Percentiles rank a stretch among this genome's conserved stretches.
Evolutionary conservation across 441 rosid species (phyloP).

Genomic region (Breynia disticha): DNA sequence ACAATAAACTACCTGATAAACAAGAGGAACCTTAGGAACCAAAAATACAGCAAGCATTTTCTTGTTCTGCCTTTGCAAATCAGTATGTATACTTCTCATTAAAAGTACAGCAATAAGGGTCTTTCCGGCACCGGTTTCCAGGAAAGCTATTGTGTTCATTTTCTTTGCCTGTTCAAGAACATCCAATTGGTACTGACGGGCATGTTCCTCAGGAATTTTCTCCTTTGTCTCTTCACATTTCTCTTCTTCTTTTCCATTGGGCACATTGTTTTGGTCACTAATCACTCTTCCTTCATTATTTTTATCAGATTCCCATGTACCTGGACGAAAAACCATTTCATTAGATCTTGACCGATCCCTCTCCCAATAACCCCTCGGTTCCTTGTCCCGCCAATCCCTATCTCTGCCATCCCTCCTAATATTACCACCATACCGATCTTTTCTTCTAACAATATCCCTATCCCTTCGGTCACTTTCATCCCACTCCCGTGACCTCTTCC

Average conservation of each 20-base stretch:
- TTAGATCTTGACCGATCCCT: slow-evolving; percentile 70
- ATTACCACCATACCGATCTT: slow-evolving; percentile 35
- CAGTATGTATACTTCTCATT: slow-evolving; percentile 60
- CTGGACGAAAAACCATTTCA: slow-evolving; percentile 65
- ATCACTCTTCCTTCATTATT: slow-evolving; percentile 40
- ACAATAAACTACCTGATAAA: slow-evolving; percentile 68
- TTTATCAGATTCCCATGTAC: slow-evolving; percentile 80
- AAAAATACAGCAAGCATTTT: slow-evolving; percentile 91
- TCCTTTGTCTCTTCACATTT: slow-evolving; percentile 58
- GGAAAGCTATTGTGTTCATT: slow-evolving; percentile 91
- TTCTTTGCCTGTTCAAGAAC: slow-evolving; percentile 96
- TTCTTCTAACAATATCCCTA: slow-evolving; percentile 50
- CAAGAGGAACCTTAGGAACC: slow-evolving; percentile 98
- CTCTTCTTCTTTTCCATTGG: slow-evolving; percentile 39
- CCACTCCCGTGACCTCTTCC: slow-evolving; percentile 62
- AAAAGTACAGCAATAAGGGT: slow-evolving; percentile 92
- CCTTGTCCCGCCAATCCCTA: slow-evolving; percentile 61
- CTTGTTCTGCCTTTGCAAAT: slow-evolving; percentile 51
- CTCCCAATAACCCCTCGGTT: slow-evolving; percentile 90
- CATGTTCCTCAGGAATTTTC: slow-evolving; percentile 78
- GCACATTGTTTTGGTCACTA: slow-evolving; percentile 33
- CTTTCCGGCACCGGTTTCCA: slow-evolving; percentile 99
- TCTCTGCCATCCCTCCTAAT: slow-evolving; percentile 52
- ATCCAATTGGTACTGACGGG: slow-evolving; percentile 88
- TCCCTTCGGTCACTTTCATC: slow-evolving; percentile 54